Percentiles rank a stretch among this genome's conserved stretches.
Evolutionary conservation across 208 protist species (phyloP).

Genomic region (Trypanosoma avium): DNA sequence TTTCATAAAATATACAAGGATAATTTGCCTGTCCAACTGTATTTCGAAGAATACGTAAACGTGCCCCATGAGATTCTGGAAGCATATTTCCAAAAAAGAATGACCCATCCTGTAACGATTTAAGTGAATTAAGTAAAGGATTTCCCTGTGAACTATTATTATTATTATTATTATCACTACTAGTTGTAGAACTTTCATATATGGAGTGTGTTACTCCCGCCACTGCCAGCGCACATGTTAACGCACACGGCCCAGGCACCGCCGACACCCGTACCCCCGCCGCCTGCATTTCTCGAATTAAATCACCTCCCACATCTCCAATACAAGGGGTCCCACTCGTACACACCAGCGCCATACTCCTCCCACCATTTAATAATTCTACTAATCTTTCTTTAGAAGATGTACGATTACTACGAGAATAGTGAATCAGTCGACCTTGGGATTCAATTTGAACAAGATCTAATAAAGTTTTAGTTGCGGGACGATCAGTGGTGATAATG

Average conservation of each 20-base stretch:
- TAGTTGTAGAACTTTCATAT: constrained; percentile 30
- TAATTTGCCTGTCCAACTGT: constrained; percentile 54
- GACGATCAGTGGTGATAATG: constrained; percentile 83
- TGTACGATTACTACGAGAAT: constrained; percentile 65
- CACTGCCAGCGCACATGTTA: constrained; percentile 76
- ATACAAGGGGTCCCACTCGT: constrained; percentile 88
- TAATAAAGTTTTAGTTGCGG: constrained; percentile 80
- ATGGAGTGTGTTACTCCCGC: constrained; percentile 66
- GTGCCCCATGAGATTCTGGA: constrained; percentile 56
- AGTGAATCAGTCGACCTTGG: constrained; percentile 87
- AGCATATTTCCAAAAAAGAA: constrained; percentile 90
- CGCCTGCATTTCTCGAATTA: constrained; percentile 83
- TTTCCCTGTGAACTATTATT: background rate
- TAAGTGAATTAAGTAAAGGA: background rate
- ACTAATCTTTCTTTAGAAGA: constrained; percentile 74
- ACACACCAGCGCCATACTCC: constrained; percentile 89
- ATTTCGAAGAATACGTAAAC: constrained; percentile 66
- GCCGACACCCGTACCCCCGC: constrained; percentile 78
- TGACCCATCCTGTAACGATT: constrained; percentile 58
- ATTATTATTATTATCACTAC: too few relatives aligned
- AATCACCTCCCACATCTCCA: constrained; percentile 76
- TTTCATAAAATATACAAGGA: constrained; percentile 88
- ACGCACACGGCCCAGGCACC: constrained; percentile 77
- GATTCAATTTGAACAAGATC: constrained; percentile 80
- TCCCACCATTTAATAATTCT: constrained; percentile 80